Evolutionary conservation across 2,329 filamentous ascomycete species (phyloP).

Genomic region (Botrytis galanthina): DNA sequence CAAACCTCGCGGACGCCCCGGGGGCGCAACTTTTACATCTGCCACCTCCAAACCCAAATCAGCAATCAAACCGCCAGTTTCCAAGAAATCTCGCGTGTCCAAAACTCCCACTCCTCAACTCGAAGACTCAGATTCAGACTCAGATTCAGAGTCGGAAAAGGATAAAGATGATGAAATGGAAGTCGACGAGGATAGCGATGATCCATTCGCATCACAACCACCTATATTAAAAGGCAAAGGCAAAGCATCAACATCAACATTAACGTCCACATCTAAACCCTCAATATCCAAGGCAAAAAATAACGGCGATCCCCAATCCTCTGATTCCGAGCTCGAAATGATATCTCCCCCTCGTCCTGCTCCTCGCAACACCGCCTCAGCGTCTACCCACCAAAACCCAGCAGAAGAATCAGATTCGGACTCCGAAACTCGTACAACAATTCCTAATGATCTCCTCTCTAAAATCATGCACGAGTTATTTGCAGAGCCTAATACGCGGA

Average conservation of each 20-base stretch:
- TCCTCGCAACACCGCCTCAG: background rate
- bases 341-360: background rate
- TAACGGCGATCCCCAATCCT: background rate
- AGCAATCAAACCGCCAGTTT: background rate
- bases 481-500: constrained; percentile 62
- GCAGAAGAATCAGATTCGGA: constrained; percentile 19
- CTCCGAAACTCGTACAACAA: constrained; percentile 35
- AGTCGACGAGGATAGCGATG: background rate
- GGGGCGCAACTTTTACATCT: constrained; percentile 18
- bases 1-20: constrained; percentile 18
- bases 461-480: constrained; percentile 79
- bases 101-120: background rate
- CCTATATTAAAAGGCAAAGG: background rate
- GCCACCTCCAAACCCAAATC: constrained; percentile 8
- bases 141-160: background rate
- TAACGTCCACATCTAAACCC: constrained; percentile 1
- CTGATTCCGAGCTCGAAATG: constrained; percentile 4
- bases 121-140: background rate
- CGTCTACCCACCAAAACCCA: background rate
- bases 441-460: constrained; percentile 73
- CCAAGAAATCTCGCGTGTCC: background rate
- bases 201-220: constrained; percentile 6
- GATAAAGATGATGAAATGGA: background rate
- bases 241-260: constrained; percentile 17
- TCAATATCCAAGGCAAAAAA: background rate